Percentiles rank a stretch among this genome's conserved stretches.
Evolutionary conservation across 2,329 filamentous ascomycete genomes (phyloP).

Genomic region (Phaeosphaeriaceae sp.): DNA sequence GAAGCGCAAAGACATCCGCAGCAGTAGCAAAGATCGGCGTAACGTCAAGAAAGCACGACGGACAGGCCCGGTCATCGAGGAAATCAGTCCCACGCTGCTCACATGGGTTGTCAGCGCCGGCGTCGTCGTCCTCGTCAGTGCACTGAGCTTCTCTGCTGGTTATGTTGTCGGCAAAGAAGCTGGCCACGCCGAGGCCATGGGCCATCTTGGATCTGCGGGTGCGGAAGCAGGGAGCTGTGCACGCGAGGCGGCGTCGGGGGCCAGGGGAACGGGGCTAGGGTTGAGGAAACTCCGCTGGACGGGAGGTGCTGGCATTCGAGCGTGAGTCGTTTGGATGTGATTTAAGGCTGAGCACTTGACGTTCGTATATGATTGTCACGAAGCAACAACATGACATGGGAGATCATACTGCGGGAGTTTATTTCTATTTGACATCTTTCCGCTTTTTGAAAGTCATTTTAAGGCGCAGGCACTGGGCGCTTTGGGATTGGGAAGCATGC

Average conservation of each 20-base stretch:
- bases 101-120: slow-evolving; percentile 72
- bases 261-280: slow-evolving; percentile 37
- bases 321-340: slow-evolving; percentile 4
- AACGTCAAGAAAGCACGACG: slow-evolving; percentile 53
- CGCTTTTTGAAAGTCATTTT: background rate
- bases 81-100: slow-evolving; percentile 65
- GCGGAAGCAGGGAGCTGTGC: slow-evolving; percentile 42
- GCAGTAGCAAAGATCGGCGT: slow-evolving; percentile 54
- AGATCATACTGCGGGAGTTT: too few relatives aligned
- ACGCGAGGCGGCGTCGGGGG: slow-evolving; percentile 37
- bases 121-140: slow-evolving; percentile 68
- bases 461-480: background rate
- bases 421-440: background rate
- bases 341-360: too few relatives aligned
- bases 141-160: slow-evolving; percentile 69
- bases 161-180: slow-evolving; percentile 68
- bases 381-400: background rate
- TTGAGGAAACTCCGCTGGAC: slow-evolving; percentile 42
- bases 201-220: slow-evolving; percentile 37
- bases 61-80: slow-evolving; percentile 43
- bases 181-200: slow-evolving; percentile 58
- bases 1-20: slow-evolving; percentile 56
- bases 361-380: background rate
- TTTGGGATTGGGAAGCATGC: background rate
- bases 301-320: slow-evolving; percentile 32